Conservation (phyloP, 106 monocot genomes). For the Narthecium ossifragum region DNA sequence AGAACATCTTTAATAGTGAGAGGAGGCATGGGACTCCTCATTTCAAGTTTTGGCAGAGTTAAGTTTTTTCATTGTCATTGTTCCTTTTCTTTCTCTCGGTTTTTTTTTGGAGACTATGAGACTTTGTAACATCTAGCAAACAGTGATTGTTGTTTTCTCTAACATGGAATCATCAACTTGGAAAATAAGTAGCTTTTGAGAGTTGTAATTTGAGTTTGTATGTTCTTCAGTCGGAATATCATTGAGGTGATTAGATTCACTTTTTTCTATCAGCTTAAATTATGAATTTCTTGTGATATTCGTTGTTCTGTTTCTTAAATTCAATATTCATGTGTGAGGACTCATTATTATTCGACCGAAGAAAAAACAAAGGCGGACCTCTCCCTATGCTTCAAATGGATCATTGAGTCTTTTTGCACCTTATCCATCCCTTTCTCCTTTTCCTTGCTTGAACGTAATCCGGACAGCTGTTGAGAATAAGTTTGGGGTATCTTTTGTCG, state of each 20-base stretch:
- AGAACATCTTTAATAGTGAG: too few relatives aligned
- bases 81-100: background rate
- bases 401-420: too few relatives aligned
- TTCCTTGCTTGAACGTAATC: too few relatives aligned
- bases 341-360: too few relatives aligned
- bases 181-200: background rate
- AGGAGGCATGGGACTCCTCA: too few relatives aligned
- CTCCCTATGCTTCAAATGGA: too few relatives aligned
- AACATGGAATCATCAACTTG: background rate
- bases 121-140: background rate
- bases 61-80: background rate
- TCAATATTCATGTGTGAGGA: too few relatives aligned
- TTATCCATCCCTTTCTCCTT: too few relatives aligned
- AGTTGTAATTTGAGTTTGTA: background rate
- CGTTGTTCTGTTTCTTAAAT: background rate
- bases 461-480: background rate
- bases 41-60: constrained; percentile 7
- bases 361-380: too few relatives aligned
- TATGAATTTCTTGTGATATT: background rate
- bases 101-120: background rate
- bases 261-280: too few relatives aligned
- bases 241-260: too few relatives aligned
- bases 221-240: background rate
- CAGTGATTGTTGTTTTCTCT: background rate
- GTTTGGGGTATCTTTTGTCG: background rate